phyloP scores from a whole-genome alignment of 768 basidiomycete genomes.

The Lepiota subincarnata region DNA sequence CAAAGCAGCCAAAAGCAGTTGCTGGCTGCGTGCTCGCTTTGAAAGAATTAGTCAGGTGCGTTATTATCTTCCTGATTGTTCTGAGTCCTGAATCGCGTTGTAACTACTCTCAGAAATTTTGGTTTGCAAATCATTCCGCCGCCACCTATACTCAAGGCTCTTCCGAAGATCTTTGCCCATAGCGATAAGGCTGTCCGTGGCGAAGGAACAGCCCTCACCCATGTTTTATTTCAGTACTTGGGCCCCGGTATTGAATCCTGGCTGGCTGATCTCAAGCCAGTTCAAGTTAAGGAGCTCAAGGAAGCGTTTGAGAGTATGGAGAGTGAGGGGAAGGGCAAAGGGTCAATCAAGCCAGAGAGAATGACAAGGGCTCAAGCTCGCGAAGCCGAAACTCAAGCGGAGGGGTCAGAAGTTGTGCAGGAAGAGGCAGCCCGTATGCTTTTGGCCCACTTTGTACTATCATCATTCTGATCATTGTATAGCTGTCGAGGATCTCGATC shows the following conservation, averaged over 20 bases:
- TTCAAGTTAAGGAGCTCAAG: conserved; percentile 93
- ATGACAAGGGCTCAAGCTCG: conserved; percentile 73
- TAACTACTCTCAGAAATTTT: conserved; percentile 52
- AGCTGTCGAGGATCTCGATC: conserved; percentile 64
- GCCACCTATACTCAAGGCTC: conserved; percentile 74
- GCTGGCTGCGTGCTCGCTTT: conserved; percentile 72
- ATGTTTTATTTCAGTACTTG: conserved; percentile 80
- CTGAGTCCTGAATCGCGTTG: conserved; percentile 5
- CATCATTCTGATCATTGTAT: conserved; percentile 13
- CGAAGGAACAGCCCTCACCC: conserved; percentile 78
- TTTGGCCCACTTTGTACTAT: conserved; percentile 2
- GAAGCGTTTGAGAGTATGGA: conserved; percentile 86
- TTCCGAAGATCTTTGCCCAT: conserved; percentile 94
- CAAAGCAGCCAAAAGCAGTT: conserved; percentile 94
- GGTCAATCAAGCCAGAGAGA: conserved; percentile 73
- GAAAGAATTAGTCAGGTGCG: conserved; percentile 83
- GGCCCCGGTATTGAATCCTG: conserved; percentile 81
- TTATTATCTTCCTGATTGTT: conserved; percentile 7
- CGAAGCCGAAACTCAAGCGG: conserved; percentile 52
- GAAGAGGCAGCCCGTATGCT: conserved; percentile 42
- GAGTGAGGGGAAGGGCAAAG: conserved; percentile 81
- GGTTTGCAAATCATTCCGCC: conserved; percentile 73
- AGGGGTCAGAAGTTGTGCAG: conserved; percentile 32
- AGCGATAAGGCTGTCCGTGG: conserved; percentile 93
- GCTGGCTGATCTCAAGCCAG: conserved; percentile 88